These are phyloP conservation scores for Colletotrichum euphorbiae DNA, from an alignment of 2,329 filamentous ascomycete genomes.

Conservation along the genomic window DNA sequence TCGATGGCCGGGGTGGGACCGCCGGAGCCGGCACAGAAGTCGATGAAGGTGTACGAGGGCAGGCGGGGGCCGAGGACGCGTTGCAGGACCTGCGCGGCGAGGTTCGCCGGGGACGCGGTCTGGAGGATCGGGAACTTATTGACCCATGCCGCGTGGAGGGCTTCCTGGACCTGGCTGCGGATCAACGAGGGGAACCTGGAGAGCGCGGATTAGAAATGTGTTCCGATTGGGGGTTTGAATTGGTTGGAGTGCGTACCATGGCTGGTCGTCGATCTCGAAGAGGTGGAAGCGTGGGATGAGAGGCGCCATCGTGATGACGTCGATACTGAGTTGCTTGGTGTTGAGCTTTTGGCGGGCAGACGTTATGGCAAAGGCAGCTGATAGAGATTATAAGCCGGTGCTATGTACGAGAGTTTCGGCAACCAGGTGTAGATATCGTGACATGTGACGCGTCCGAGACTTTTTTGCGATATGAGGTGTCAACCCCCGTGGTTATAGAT, in stretches of 20 bases:
- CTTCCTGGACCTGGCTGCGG: conserved; percentile 72
- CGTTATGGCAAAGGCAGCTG: background rate
- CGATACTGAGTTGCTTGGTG: background rate
- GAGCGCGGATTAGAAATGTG: conserved; percentile 24
- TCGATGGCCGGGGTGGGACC: conserved; percentile 77
- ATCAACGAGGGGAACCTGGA: conserved; percentile 74
- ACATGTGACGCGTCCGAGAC: conserved; percentile 16
- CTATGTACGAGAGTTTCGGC: conserved; percentile 1
- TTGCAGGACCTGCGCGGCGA: conserved; percentile 69
- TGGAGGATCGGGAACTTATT: conserved; percentile 69
- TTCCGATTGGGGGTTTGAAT: background rate
- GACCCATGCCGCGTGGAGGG: conserved; percentile 73
- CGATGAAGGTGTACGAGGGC: conserved; percentile 72
- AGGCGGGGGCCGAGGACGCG: conserved; percentile 60
- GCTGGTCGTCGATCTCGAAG: conserved; percentile 75
- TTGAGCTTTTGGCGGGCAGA: background rate
- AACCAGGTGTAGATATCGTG: background rate
- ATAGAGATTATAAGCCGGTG: background rate
- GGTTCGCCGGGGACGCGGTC: conserved; percentile 65
- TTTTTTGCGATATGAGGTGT: background rate
- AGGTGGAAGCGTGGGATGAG: conserved; percentile 70
- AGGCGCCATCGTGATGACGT: conserved; percentile 55
- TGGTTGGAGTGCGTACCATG: conserved; percentile 62
- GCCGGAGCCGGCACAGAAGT: conserved; percentile 81
- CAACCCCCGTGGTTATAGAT: background rate